Conservation (phyloP, 768 basidiomycete genomes). For the Amanita phalloides region DNA sequence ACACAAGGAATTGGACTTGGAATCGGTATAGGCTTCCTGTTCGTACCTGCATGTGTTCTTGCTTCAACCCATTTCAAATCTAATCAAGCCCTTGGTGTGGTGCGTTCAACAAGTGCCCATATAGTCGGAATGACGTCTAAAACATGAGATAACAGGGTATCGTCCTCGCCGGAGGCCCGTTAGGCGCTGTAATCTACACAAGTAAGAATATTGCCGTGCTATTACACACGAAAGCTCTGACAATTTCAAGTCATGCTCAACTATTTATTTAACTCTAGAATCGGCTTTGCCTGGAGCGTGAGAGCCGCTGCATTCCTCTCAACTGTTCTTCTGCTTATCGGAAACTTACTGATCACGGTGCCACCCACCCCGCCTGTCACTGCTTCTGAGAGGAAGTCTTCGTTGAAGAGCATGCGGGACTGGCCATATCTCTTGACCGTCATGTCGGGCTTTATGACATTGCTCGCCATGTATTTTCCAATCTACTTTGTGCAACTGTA, state of each 20-base stretch:
- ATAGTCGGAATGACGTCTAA: constrained; percentile 20
- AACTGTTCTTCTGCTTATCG: background rate
- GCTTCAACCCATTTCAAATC: constrained; percentile 33
- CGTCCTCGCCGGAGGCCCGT: constrained; percentile 15
- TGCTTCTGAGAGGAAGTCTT: background rate
- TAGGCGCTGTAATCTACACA: constrained; percentile 29
- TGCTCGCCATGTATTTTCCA: constrained; percentile 6
- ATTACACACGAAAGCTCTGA: background rate
- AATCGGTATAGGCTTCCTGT: constrained; percentile 30
- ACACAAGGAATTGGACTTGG: constrained; percentile 39
- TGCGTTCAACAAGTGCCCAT: constrained; percentile 18
- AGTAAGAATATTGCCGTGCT: constrained; percentile 8
- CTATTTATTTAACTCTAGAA: constrained; percentile 24
- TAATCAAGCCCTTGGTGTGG: constrained; percentile 33
- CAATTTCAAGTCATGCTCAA: constrained; percentile 33
- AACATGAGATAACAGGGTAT: constrained; percentile 11
- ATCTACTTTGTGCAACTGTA: constrained; percentile 7
- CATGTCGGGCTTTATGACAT: background rate
- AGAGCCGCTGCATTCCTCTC: constrained; percentile 12
- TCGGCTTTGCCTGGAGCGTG: constrained; percentile 39
- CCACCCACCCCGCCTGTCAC: background rate
- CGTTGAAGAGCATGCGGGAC: background rate
- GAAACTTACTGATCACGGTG: constrained; percentile 5
- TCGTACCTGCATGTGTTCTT: constrained; percentile 32
- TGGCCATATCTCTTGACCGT: constrained; percentile 6